These are phyloP conservation scores for Phyllosticta citribraziliensis DNA, from an alignment of 2,329 filamentous ascomycete genomes.

Conservation along the genomic window DNA sequence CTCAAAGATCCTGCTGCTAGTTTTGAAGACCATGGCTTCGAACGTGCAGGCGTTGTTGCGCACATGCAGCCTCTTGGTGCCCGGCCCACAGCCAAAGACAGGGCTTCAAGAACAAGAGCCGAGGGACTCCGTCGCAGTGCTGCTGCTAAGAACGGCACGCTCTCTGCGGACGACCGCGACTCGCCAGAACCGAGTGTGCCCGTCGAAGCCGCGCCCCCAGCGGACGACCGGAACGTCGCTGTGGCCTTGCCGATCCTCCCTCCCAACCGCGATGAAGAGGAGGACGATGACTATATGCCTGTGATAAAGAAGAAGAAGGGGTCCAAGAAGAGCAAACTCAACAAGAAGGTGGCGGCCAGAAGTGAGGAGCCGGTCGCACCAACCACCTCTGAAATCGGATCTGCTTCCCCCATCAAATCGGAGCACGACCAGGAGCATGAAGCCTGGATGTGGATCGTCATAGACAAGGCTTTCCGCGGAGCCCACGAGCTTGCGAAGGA, in stretches of 20 bases:
- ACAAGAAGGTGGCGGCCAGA: not conserved
- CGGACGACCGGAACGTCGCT: constrained; percentile 15
- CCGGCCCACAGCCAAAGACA: constrained; percentile 54
- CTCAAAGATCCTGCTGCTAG: constrained; percentile 50
- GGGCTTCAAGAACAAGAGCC: constrained; percentile 41
- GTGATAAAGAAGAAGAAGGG: constrained; percentile 22
- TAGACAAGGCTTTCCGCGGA: constrained; percentile 6
- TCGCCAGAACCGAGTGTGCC: constrained; percentile 38
- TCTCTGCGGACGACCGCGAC: constrained; percentile 31
- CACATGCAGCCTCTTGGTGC: constrained; percentile 76
- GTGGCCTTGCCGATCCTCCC: constrained; percentile 23
- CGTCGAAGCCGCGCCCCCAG: constrained; percentile 25
- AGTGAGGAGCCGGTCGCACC: constrained; percentile 4
- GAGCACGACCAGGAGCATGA: not conserved
- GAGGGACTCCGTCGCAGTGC: constrained; percentile 33
- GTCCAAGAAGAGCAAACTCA: constrained; percentile 1
- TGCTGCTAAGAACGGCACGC: constrained; percentile 32
- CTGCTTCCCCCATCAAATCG: not conserved
- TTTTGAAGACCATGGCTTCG: constrained; percentile 67
- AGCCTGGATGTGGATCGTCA: not conserved
- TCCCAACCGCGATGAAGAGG: constrained; percentile 33
- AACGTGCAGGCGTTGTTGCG: constrained; percentile 66
- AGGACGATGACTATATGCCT: constrained; percentile 38
- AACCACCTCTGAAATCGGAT: constrained; percentile 4
- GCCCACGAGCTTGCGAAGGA: not conserved